Evolutionary conservation across 2,329 filamentous ascomycete genomes (phyloP), one percentile per base, ranked within the genome.

Genomic region (Aureobasidium sp.): DNA sequence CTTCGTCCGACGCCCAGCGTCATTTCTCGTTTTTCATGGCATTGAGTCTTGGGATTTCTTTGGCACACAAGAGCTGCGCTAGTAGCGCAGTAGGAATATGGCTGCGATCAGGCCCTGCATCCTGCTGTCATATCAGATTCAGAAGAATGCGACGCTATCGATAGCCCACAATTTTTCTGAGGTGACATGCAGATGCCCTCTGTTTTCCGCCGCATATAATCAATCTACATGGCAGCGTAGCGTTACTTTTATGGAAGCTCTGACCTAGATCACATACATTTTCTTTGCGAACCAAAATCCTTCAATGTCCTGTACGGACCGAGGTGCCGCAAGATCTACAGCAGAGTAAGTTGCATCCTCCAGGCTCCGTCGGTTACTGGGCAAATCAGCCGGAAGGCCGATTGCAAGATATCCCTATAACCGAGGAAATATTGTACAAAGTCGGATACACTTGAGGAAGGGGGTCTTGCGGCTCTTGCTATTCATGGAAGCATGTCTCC

Each of bases 311-410:
- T 24, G 35, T 12, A 51, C 19, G 35, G 48, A 40, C 37, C 48
- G 37, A 51, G 35, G 25, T 11, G 32, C 48, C 27, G 48, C 48
- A 39, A 14, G 48, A 51, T 51, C 48, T 51, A 41, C 37, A 29
- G n/a, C n/a, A n/a, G n/a, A n/a, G n/a, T n/a, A n/a, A n/a, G 45
- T 29, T 17, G 34, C 45, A 49, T 38, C 34, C 16, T n/a, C 30
- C 22, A n/a, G n/a, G n/a, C n/a, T n/a, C n/a, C n/a, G n/a, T 34
- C 34, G 19, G 14, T 29, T 12, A 29, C 29, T n/a, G n/a, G n/a
- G 32, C 32, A 48, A 2, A 25, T 49, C 32, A 39, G 34, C 45
- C 45, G 24, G 24, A 19, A 24, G n/a, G 8, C 30, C 30, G 30
- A 35, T 7, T n/a, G 27, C 34, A 19, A 47, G 21, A 21, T 30